Conservation (phyloP, 78 protist genomes). For the Polysphondylium violaceum region DNA sequence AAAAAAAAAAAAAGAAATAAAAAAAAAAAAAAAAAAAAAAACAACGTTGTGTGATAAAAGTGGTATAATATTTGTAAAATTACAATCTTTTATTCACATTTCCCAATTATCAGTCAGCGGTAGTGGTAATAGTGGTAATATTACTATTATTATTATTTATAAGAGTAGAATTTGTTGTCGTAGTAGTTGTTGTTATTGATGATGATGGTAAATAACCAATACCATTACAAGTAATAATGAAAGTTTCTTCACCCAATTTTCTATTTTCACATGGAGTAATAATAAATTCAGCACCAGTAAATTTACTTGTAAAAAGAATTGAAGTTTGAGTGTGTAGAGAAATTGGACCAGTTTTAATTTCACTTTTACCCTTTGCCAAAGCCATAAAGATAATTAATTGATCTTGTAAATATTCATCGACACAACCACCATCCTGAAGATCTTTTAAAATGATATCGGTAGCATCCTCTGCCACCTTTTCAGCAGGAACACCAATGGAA, state of each 20-base stretch:
- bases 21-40: too few relatives aligned
- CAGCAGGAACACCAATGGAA: slow-evolving; percentile 72
- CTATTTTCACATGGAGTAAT: neutral
- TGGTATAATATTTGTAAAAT: too few relatives aligned
- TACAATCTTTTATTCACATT: too few relatives aligned
- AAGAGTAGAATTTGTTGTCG: too few relatives aligned
- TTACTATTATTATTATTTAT: too few relatives aligned
- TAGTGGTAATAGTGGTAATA: too few relatives aligned
- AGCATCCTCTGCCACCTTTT: slow-evolving; percentile 77
- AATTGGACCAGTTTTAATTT: slow-evolving; percentile 79
- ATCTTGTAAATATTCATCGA: slow-evolving; percentile 90
- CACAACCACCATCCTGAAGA: slow-evolving; percentile 84
- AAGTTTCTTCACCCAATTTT: slow-evolving; percentile 31
- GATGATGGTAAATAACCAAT: slow-evolving; percentile 18
- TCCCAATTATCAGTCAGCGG: too few relatives aligned
- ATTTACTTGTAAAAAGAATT: slow-evolving; percentile 74
- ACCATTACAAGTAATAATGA: slow-evolving; percentile 44
- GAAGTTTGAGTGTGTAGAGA: slow-evolving; percentile 86
- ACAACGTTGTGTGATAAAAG: too few relatives aligned
- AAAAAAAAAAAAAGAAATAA: too few relatives aligned
- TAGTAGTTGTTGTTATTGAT: too few relatives aligned
- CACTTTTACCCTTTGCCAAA: slow-evolving; percentile 86
- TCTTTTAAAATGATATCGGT: slow-evolving; percentile 30
- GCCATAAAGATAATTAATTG: slow-evolving; percentile 92
- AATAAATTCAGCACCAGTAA: slow-evolving; percentile 77